Conservation (phyloP, 2,329 filamentous ascomycete genomes). For the Thermothelomyces thermophilus region DNA sequence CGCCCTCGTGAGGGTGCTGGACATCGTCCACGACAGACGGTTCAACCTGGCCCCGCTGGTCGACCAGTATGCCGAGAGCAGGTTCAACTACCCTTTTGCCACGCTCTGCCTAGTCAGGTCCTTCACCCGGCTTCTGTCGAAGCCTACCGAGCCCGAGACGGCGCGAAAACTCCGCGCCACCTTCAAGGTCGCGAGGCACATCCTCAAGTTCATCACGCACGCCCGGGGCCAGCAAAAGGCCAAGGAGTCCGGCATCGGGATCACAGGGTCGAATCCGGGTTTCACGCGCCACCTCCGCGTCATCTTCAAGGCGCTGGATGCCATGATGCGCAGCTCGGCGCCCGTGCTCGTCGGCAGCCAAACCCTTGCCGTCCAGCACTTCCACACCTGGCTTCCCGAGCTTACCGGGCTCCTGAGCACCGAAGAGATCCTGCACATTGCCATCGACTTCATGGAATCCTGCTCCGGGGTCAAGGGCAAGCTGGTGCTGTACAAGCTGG, state of each 20-base stretch:
- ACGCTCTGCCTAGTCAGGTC: constrained; percentile 83
- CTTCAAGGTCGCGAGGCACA: constrained; percentile 88
- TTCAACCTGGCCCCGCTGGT: constrained; percentile 89
- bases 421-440: constrained; percentile 83
- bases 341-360: constrained; percentile 89
- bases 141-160: constrained; percentile 73
- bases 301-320: constrained; percentile 85
- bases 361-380: constrained; percentile 90
- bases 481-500: constrained; percentile 82
- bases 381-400: constrained; percentile 96
- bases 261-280: constrained; percentile 62
- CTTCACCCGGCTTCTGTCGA: constrained; percentile 75
- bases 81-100: constrained; percentile 90
- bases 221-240: constrained; percentile 76
- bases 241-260: constrained; percentile 84
- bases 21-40: constrained; percentile 87
- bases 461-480: constrained; percentile 84
- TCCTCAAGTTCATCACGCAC: constrained; percentile 91
- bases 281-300: constrained; percentile 79
- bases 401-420: constrained; percentile 67
- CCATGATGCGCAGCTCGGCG: constrained; percentile 79
- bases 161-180: constrained; percentile 81
- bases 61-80: constrained; percentile 80
- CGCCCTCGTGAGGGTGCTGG: constrained; percentile 79
- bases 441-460: constrained; percentile 89